phyloP scores from a whole-genome alignment of 2,329 filamentous ascomycete genomes.

The Arthrobotrys sphaeroides region DNA sequence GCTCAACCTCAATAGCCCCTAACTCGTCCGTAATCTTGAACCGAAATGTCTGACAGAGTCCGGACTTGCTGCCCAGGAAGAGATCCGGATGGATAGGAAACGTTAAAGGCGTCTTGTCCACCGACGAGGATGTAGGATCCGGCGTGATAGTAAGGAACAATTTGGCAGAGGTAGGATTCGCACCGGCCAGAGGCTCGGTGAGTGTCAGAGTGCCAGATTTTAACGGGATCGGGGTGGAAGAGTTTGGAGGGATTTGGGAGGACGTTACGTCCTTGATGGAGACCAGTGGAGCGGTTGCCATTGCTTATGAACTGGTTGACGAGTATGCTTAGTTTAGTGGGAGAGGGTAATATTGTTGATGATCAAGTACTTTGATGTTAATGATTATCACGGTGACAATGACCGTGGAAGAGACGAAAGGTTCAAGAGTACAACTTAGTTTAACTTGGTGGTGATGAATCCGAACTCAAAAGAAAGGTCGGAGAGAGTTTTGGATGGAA shows the following conservation, averaged over 20 bases:
- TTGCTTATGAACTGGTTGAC: slow-evolving; percentile 12
- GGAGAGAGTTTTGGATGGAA: neutral
- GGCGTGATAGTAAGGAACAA: slow-evolving; percentile 48
- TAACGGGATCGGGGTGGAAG: slow-evolving; percentile 19
- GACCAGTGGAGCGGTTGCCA: slow-evolving; percentile 49
- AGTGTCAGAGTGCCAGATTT: slow-evolving; percentile 46
- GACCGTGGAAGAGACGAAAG: neutral
- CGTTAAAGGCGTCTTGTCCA: slow-evolving; percentile 28
- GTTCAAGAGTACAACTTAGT: neutral
- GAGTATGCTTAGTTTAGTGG: too few relatives aligned
- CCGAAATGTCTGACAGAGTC: slow-evolving; percentile 42
- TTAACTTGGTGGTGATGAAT: neutral
- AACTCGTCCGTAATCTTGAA: slow-evolving; percentile 42
- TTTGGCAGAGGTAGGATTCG: slow-evolving; percentile 36
- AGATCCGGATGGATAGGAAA: slow-evolving; percentile 43
- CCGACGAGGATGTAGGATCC: neutral
- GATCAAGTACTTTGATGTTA: neutral
- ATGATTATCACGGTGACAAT: neutral
- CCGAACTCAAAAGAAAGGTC: neutral
- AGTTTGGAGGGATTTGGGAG: slow-evolving; percentile 29
- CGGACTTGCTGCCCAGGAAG: slow-evolving; percentile 47
- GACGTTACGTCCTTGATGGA: slow-evolving; percentile 48
- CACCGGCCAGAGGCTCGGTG: slow-evolving; percentile 33
- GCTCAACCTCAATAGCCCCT: slow-evolving; percentile 53
- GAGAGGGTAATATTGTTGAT: too few relatives aligned